A percentile compares a stretch with the other conserved stretches of the same genome.
These are phyloP conservation scores for Apiospora kogelbergensis DNA, from an alignment of 2,329 filamentous ascomycete genomes.

Conservation along the genomic window DNA sequence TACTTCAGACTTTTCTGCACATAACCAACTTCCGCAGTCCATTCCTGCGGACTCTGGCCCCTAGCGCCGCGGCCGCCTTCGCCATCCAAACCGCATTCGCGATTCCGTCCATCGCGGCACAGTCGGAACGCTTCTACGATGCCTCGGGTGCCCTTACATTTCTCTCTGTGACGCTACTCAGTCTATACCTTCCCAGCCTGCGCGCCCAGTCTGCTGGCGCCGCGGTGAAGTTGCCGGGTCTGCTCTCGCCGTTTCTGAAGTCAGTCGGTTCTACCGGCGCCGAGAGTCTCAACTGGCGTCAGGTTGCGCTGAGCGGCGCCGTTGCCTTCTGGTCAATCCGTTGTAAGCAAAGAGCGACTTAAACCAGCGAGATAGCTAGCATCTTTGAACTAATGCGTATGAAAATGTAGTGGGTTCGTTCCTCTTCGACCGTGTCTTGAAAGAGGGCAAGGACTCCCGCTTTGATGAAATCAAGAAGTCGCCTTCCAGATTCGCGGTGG, in stretches of 20 bases:
- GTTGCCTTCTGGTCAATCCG: constrained; percentile 59
- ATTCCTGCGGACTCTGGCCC: constrained; percentile 62
- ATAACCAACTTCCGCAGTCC: constrained; percentile 62
- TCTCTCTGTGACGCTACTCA: constrained; percentile 62
- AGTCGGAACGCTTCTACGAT: constrained; percentile 69
- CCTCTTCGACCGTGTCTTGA: constrained; percentile 61
- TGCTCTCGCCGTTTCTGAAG: constrained; percentile 44
- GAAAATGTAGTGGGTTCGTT: constrained; percentile 58
- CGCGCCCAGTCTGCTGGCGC: constrained; percentile 50
- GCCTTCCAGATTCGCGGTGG: constrained; percentile 34
- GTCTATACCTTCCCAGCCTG: constrained; percentile 60
- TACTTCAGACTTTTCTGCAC: constrained; percentile 50
- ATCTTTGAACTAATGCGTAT: background rate
- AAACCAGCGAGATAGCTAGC: background rate
- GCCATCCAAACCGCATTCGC: constrained; percentile 63
- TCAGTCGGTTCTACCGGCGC: constrained; percentile 30
- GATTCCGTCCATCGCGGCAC: constrained; percentile 58
- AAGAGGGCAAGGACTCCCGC: constrained; percentile 57
- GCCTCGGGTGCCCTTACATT: constrained; percentile 66
- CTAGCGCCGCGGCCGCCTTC: constrained; percentile 61
- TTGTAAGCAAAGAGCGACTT: constrained; percentile 38
- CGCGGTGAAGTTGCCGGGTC: constrained; percentile 41
- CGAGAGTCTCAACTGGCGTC: constrained; percentile 59
- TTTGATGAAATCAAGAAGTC: constrained; percentile 42
- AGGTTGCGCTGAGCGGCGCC: constrained; percentile 39